These are phyloP conservation scores for Eruca vesicaria DNA, from an alignment of 441 rosid species.

Conservation along the genomic window DNA sequence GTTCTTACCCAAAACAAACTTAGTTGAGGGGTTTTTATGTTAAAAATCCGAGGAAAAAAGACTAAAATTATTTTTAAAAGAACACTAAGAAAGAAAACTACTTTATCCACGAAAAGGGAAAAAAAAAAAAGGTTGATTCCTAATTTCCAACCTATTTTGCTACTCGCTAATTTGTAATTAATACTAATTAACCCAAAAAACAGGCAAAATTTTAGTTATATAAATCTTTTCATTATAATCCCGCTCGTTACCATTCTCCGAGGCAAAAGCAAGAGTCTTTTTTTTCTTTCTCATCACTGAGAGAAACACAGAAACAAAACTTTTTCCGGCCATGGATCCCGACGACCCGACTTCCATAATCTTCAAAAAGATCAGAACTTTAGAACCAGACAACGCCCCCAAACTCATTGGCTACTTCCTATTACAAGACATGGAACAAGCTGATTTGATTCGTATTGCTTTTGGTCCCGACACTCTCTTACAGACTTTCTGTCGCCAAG, in stretches of 20 bases:
- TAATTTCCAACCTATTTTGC: too few species aligned
- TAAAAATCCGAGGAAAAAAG: too few species aligned
- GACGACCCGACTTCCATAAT: conserved; percentile 58
- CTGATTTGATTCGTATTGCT: conserved; percentile 63
- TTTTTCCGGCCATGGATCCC: conserved; percentile 54
- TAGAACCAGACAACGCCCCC: conserved; percentile 75
- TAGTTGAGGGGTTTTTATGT: too few species aligned
- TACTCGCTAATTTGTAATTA: too few species aligned
- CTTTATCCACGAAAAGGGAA: too few species aligned
- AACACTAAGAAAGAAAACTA: too few species aligned
- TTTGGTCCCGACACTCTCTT: conserved; percentile 53
- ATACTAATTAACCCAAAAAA: too few species aligned
- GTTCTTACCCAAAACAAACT: too few species aligned
- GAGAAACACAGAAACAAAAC: background rate
- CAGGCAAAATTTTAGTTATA: too few species aligned
- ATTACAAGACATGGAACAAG: conserved; percentile 53
- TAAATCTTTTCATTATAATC: too few species aligned
- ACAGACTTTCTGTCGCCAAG: conserved; percentile 51
- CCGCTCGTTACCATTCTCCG: background rate
- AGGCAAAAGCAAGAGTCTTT: background rate
- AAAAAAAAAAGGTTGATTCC: too few species aligned
- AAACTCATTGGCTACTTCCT: conserved; percentile 81
- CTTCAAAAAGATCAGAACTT: conserved; percentile 47
- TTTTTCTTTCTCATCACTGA: background rate
- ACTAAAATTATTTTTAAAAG: too few species aligned